A percentile compares a stretch with the other conserved stretches of the same genome.
Evolutionary conservation across 192 early-diverging fungal species (phyloP).

Genomic region (Coemansia sp.): DNA sequence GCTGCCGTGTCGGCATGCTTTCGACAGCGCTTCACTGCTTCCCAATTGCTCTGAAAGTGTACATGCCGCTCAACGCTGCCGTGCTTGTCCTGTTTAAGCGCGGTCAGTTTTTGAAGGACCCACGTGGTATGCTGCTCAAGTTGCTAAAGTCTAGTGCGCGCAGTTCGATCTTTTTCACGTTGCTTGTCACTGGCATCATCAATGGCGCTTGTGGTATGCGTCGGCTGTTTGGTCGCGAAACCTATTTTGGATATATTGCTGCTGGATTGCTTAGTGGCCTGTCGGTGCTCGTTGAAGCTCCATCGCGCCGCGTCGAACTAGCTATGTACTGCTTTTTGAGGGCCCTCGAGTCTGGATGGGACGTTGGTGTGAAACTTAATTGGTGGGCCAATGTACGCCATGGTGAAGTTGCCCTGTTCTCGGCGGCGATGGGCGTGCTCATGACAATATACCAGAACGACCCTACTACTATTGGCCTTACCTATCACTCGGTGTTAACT

Average conservation of each 20-base stretch:
- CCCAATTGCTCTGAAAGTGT: conserved; percentile 60
- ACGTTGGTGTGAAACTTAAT: conserved; percentile 59
- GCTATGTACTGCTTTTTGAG: conserved; percentile 83
- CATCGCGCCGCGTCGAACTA: conserved; percentile 72
- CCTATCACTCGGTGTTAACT: conserved; percentile 77
- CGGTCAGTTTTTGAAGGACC: conserved; percentile 57
- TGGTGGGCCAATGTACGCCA: conserved; percentile 63
- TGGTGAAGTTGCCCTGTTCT: conserved; percentile 75
- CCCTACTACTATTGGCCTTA: conserved; percentile 66
- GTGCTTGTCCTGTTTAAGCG: conserved; percentile 57
- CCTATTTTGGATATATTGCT: conserved; percentile 51
- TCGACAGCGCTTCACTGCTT: conserved; percentile 54
- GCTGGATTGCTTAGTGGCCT: conserved; percentile 61
- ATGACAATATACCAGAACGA: conserved; percentile 86
- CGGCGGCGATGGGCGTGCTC: conserved; percentile 69
- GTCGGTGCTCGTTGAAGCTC: conserved; percentile 64
- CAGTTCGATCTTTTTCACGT: conserved; percentile 62
- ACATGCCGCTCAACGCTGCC: conserved; percentile 63
- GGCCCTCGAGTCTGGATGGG: conserved; percentile 74
- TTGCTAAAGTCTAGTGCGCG: conserved; percentile 59
- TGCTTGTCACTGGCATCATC: conserved; percentile 57
- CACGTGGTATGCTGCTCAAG: conserved; percentile 55
- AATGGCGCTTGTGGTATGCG: conserved; percentile 62
- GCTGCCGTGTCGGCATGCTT: conserved; percentile 52
- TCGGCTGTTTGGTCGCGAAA: conserved; percentile 52